Evolutionary conservation across 1,284 basidiomycete species (phyloP).

Genomic region (Sphaerobolus stellatus): DNA sequence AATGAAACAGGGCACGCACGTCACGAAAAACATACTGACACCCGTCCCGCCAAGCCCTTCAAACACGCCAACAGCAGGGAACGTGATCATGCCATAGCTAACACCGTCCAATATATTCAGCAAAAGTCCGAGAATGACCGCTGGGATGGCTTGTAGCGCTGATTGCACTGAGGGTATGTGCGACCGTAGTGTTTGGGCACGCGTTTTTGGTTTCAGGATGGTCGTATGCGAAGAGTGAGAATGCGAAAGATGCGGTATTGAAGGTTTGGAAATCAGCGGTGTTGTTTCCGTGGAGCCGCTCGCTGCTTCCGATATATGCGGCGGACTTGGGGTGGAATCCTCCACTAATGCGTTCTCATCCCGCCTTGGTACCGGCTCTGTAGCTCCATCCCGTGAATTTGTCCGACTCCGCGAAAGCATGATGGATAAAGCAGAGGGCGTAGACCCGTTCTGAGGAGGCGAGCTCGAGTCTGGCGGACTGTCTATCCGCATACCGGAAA

Average conservation of each 20-base stretch:
- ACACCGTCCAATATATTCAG: constrained; percentile 95
- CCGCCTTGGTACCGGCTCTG: background rate
- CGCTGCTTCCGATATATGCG: background rate
- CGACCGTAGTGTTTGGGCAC: constrained; percentile 13
- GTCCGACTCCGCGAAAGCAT: constrained; percentile 7
- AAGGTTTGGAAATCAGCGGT: constrained; percentile 2
- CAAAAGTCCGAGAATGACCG: constrained; percentile 82
- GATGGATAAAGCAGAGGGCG: constrained; percentile 10
- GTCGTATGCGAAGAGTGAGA: background rate
- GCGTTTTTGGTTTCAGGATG: constrained; percentile 12
- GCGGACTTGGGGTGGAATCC: background rate
- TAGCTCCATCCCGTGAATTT: constrained; percentile 1
- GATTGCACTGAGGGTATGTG: constrained; percentile 24
- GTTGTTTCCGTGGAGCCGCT: background rate
- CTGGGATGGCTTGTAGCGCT: constrained; percentile 63
- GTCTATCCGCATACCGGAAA: constrained; percentile 54
- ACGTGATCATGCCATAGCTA: constrained; percentile 88
- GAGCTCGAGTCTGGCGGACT: constrained; percentile 26
- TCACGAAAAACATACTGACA: constrained; percentile 93
- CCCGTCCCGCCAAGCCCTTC: constrained; percentile 83
- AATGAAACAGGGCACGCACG: constrained; percentile 44
- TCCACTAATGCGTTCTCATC: background rate
- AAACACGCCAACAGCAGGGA: constrained; percentile 84
- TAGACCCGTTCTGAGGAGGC: constrained; percentile 5
- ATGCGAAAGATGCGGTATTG: constrained; percentile 3